Base-by-base conservation (phyloP, 73 alveolate species). In the Paramecium sexaurelia region DNA sequence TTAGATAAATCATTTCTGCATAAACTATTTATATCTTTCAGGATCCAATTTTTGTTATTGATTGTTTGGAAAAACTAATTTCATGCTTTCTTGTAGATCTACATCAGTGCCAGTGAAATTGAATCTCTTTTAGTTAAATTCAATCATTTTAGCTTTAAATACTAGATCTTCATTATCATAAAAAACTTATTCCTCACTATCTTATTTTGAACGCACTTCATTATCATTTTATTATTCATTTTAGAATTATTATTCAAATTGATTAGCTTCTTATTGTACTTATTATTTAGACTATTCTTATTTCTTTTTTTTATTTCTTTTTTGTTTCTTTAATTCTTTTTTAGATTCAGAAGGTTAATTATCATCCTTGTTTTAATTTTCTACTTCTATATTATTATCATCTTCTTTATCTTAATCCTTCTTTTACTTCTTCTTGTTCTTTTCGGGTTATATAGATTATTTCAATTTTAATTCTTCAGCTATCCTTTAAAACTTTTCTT, bases 151-250 rank as follows among this genome's bases (percentile, higher is more conserved):
- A 8, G 47, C 83, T 32, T 32, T 61, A 27, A 29, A 61, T 6
- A 32, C 47, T 13, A 61, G 22, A 61, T 73, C 87, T 73, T 73
- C 55, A 33, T 32, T 20, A 4, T 73, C 87, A 8, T 35, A 9
- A 73, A 27, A 73, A 3, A 73, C 56, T 73, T 73, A 32, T 73
- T 73, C 87, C 57, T 73, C 87, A 20, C 36, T 20, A 1, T n/a
- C 43, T 33, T 39, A 20, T 9, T 73, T 19, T 33, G 36, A 73
- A 1, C 19, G 15, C 15, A 13, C 40, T 39, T 27, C 20, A 33
- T 73, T 36, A 13, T 73, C 57, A 73, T 73, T 17, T 33, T 17
- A 5, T 36, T 73, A 8, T 36, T 73, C 36, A 2, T 36, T 15
- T 22, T 36, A 73, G 8, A 36, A 39, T 73, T 73, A 33, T 19